phyloP scores from a whole-genome alignment of 345 rosid genomes.

The Mangifera indica region DNA sequence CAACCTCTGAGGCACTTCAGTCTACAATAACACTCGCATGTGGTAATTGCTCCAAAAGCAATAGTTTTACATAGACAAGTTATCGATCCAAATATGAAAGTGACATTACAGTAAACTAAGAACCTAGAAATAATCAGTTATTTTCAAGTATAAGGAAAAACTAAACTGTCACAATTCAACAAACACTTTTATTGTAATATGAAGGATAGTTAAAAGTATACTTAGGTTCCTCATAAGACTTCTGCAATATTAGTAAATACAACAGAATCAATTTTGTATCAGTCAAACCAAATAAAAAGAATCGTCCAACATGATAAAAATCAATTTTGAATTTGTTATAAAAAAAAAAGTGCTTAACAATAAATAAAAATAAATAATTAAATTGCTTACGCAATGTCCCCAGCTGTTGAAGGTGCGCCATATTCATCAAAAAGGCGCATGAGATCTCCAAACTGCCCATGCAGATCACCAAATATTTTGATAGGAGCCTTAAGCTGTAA shows the following conservation, averaged over 20 bases:
- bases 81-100: background rate
- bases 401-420: constrained; percentile 98
- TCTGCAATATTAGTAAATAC: background rate
- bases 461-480: constrained; percentile 96
- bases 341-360: background rate
- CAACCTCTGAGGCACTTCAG: background rate
- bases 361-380: background rate
- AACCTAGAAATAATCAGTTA: background rate
- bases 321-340: background rate
- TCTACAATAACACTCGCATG: background rate
- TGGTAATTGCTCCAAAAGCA: background rate
- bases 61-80: background rate
- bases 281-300: background rate
- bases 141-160: background rate
- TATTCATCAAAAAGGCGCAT: constrained; percentile 99
- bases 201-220: background rate
- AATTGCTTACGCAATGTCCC: constrained; percentile 91
- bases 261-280: background rate
- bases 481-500: constrained; percentile 87
- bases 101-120: background rate
- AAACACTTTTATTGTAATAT: background rate
- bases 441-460: constrained; percentile 99
- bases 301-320: background rate
- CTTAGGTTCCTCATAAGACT: background rate
- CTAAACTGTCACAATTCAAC: background rate